Evolutionary conservation across 2,329 filamentous ascomycete genomes (phyloP).

Genomic region (Alternaria brassicae): DNA sequence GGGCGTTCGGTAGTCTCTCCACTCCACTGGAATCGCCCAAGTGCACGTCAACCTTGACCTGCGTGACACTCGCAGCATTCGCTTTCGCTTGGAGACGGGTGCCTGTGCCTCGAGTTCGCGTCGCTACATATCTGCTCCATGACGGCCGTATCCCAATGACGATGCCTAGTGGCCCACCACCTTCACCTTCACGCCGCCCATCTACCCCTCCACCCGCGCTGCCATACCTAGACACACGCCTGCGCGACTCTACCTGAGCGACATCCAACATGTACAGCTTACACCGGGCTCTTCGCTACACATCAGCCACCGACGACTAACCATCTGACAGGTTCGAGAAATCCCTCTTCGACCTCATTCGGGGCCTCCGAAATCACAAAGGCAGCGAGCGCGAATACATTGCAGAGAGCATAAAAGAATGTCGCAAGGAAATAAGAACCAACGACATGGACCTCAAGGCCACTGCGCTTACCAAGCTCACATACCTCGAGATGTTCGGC

Average conservation of each 20-base stretch:
- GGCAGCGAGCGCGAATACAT: constrained; percentile 96
- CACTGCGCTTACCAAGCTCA: constrained; percentile 90
- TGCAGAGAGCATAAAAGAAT: constrained; percentile 91
- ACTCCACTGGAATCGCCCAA: neutral
- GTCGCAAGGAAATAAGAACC: constrained; percentile 86
- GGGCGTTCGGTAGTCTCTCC: constrained; percentile 8
- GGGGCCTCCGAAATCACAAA: constrained; percentile 93
- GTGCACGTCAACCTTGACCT: constrained; percentile 23
- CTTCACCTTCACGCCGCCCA: constrained; percentile 29
- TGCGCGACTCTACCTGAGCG: constrained; percentile 24
- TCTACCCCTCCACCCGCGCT: constrained; percentile 39
- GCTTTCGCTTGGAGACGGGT: neutral
- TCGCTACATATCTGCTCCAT: constrained; percentile 13
- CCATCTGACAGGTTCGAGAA: constrained; percentile 87
- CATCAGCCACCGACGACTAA: constrained; percentile 13
- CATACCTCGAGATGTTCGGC: constrained; percentile 98
- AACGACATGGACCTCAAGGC: constrained; percentile 99
- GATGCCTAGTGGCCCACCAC: constrained; percentile 41
- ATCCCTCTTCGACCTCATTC: constrained; percentile 97
- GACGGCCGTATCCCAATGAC: constrained; percentile 34
- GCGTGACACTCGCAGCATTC: neutral
- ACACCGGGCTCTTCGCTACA: too few species aligned
- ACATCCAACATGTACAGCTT: constrained; percentile 34
- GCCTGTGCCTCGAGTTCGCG: neutral
- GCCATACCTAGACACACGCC: constrained; percentile 24